Evolutionary conservation across 352 stramenopile species (phyloP).

Genomic region (Elongisporangium anandrum): DNA sequence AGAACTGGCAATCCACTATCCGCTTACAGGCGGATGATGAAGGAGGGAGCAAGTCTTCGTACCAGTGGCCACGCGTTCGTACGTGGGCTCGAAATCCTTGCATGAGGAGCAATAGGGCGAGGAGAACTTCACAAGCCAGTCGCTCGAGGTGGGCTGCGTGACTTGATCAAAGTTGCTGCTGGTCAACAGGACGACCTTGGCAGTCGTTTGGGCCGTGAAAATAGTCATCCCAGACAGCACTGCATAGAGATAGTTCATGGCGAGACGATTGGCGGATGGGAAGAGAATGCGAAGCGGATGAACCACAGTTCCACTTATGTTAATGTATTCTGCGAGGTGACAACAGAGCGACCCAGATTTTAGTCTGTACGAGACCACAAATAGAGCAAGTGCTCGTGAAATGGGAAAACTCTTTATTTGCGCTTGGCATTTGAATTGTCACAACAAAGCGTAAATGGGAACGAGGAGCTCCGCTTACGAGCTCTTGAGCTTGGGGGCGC

Average conservation of each 20-base stretch:
- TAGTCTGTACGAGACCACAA: neutral
- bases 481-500: constrained; percentile 47
- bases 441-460: neutral
- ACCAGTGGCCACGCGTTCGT: neutral
- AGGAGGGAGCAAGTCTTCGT: neutral
- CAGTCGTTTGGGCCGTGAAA: neutral
- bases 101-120: neutral
- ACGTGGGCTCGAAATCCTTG: neutral
- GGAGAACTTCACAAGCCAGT: neutral
- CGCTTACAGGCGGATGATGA: too few relatives aligned
- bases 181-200: neutral
- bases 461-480: constrained; percentile 30
- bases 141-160: too few relatives aligned
- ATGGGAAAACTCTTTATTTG: neutral
- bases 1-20: too few relatives aligned
- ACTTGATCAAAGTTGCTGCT: neutral
- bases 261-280: neutral
- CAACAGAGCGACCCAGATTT: neutral
- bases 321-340: neutral
- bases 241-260: neutral
- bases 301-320: neutral
- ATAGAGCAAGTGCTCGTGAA: neutral
- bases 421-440: neutral
- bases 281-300: neutral
- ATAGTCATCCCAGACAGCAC: neutral